Base-by-base conservation (phyloP, 208 protist genomes). In the Trypanosoma cruzi region DNA sequence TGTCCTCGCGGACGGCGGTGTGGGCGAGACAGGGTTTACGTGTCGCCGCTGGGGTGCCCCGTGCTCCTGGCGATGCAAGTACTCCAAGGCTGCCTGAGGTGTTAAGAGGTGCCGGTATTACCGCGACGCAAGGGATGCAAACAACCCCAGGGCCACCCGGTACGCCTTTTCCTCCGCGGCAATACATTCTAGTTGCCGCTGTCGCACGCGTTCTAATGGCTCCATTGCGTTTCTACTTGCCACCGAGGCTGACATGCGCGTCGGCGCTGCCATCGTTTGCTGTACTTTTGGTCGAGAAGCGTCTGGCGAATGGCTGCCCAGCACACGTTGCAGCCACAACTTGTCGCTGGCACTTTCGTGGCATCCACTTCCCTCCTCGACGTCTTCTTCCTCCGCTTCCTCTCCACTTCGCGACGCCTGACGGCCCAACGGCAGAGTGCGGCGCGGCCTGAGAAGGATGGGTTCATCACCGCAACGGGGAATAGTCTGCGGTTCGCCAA, bases 31-130 rank as follows among this genome's bases (percentile, higher is more conserved):
- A n/a, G 34, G 18, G 13, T 20, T 13, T n/a, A 31, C 8, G 22
- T 29, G 16, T 40, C 1, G 16, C 10, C 13, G 7, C 22, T 0
- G 62, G 18, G 36, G 22, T n/a, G 8, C 26, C 2, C 42, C 18
- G 24, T 60, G 32, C 34, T 57, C 37, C 34, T 28, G 31, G n/a
- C 50, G 50, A 18, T 44, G 40, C 40, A 69, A 29, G 40, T 56
- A 71, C 2, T 59, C 32, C n/a, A 64, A 10, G 0, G 66, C 66
- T 22, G 10, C 66, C 28, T 52, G 40, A 6, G 66, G 66, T n/a
- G 66, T 48, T 14, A 71, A 22, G 26, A 56, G 16, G 18, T 64
- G 66, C 13, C 66, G 54, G 40, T 71, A 71, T 32, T 71, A 71
- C 7, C 66, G 66, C 46, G 54, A 57, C 1, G 56, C 40, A 22